phyloP scores from a whole-genome alignment of 495 filamentous ascomycete genomes.

The Hyaloscypha finlandica region DNA sequence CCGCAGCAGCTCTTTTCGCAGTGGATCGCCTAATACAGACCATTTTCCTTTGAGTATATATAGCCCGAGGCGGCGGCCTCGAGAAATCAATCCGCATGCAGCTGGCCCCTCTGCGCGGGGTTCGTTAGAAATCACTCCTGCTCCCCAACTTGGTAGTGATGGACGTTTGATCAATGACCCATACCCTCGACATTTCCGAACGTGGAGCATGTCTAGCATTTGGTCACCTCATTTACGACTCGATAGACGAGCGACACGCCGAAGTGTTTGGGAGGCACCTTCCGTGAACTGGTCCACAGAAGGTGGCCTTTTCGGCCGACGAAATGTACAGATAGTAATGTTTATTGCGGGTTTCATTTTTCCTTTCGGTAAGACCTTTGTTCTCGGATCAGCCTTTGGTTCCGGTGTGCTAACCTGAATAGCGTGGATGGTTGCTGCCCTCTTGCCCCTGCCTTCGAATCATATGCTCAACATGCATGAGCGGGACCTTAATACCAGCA shows the following conservation, averaged over 20 bases:
- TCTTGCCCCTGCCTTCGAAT: conserved; percentile 73
- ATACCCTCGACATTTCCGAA: conserved; percentile 22
- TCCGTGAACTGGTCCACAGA: conserved; percentile 65
- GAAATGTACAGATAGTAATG: conserved; percentile 82
- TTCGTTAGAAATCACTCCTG: conserved; percentile 31
- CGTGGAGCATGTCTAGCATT: conserved; percentile 53
- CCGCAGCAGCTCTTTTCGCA: conserved; percentile 42
- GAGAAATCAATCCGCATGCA: conserved; percentile 25
- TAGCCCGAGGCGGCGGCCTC: conserved; percentile 52
- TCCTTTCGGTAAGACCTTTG: conserved; percentile 63
- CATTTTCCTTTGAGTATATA: conserved; percentile 50
- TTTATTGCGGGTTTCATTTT: conserved; percentile 88
- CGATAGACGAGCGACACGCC: conserved; percentile 57
- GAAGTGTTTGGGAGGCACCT: conserved; percentile 68
- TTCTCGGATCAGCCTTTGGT: not conserved
- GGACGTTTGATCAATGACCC: conserved; percentile 21
- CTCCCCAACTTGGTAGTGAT: conserved; percentile 21
- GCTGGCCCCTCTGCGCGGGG: conserved; percentile 33
- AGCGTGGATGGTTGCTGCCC: conserved; percentile 84
- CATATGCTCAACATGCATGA: conserved; percentile 48
- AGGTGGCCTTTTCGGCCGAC: conserved; percentile 59
- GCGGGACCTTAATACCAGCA: conserved; percentile 34
- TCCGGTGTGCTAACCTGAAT: conserved; percentile 8
- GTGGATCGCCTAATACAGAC: conserved; percentile 47
- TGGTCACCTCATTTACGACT: conserved; percentile 77